phyloP scores from a whole-genome alignment of 148 eudicot genomes.

The Rhododendron mucronatum region DNA sequence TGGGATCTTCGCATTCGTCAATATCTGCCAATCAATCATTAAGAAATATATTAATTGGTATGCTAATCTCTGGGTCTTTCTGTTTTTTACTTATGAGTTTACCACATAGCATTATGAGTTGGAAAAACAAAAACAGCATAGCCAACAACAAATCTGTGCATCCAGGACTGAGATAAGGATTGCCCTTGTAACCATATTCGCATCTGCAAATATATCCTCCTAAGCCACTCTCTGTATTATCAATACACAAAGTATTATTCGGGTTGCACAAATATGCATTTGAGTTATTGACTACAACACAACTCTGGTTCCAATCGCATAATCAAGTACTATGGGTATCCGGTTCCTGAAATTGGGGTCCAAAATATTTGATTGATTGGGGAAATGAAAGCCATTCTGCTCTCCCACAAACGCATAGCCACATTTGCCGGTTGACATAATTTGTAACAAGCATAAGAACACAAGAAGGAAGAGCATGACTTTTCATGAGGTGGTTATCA shows the following conservation, averaged over 20 bases:
- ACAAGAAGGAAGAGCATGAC: too few relatives aligned
- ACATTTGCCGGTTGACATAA: background rate
- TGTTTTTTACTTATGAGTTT: too few relatives aligned
- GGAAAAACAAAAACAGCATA: background rate
- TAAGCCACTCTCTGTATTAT: background rate
- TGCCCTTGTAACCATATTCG: slow-evolving; percentile 17
- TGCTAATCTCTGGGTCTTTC: background rate
- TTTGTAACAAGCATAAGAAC: background rate
- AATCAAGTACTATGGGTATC: slow-evolving; percentile 17
- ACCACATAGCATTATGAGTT: background rate
- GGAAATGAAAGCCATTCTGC: background rate
- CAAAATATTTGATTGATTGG: slow-evolving; percentile 3
- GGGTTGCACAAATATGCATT: slow-evolving; percentile 6
- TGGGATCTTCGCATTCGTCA: slow-evolving; percentile 9
- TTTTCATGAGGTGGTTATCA: too few relatives aligned
- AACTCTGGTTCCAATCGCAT: slow-evolving; percentile 29
- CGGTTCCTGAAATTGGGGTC: slow-evolving; percentile 3
- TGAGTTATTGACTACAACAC: slow-evolving; percentile 14
- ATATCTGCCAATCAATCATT: slow-evolving; percentile 11
- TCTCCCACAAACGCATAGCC: slow-evolving; percentile 22
- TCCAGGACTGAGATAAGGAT: slow-evolving; percentile 25
- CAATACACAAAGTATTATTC: slow-evolving; percentile 11
- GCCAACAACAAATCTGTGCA: slow-evolving; percentile 9
- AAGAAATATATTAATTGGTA: background rate
- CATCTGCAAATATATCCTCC: slow-evolving; percentile 34